A percentile compares a stretch with the other conserved stretches of the same genome.
Conservation (phyloP, 2,329 filamentous ascomycete genomes). For the Fusarium pseudograminearum region DNA sequence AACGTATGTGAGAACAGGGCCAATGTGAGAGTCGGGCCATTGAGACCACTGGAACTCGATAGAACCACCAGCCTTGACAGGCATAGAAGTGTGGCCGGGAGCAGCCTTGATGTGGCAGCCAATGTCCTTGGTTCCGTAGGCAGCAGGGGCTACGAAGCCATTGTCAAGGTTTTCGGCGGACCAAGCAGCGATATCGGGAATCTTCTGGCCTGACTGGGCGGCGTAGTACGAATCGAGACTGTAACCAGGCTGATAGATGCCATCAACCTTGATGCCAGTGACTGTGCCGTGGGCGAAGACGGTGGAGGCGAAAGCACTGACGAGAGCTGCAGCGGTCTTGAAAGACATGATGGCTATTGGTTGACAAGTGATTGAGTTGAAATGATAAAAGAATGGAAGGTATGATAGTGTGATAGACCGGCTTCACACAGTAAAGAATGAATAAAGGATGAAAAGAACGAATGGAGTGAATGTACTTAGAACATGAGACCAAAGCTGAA, state of each 20-base stretch:
- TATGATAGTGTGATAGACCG: constrained; percentile 37
- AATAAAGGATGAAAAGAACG: constrained; percentile 35
- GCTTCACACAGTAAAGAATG: constrained; percentile 50
- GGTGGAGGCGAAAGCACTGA: constrained; percentile 41
- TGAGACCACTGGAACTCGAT: constrained; percentile 57
- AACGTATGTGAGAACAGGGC: constrained; percentile 73
- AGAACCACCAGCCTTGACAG: constrained; percentile 57
- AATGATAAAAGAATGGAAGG: neutral
- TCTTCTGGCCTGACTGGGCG: constrained; percentile 32
- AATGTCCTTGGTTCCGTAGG: constrained; percentile 57
- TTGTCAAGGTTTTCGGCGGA: constrained; percentile 60
- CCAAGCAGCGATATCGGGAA: constrained; percentile 54
- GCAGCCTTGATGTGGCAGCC: constrained; percentile 60
- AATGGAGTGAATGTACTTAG: constrained; percentile 29
- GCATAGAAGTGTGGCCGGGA: constrained; percentile 50
- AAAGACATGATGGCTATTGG: constrained; percentile 40
- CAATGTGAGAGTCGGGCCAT: constrained; percentile 60
- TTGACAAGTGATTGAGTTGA: neutral
- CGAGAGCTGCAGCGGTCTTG: constrained; percentile 34
- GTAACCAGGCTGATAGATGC: constrained; percentile 35
- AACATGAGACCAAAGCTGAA: constrained; percentile 37
- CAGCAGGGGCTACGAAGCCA: constrained; percentile 62
- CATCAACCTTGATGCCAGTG: constrained; percentile 44
- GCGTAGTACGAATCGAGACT: constrained; percentile 41
- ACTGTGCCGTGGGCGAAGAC: constrained; percentile 45